Evolutionary conservation across 495 filamentous ascomycete genomes (phyloP).

Genomic region (Talaromyces proteolyticus): DNA sequence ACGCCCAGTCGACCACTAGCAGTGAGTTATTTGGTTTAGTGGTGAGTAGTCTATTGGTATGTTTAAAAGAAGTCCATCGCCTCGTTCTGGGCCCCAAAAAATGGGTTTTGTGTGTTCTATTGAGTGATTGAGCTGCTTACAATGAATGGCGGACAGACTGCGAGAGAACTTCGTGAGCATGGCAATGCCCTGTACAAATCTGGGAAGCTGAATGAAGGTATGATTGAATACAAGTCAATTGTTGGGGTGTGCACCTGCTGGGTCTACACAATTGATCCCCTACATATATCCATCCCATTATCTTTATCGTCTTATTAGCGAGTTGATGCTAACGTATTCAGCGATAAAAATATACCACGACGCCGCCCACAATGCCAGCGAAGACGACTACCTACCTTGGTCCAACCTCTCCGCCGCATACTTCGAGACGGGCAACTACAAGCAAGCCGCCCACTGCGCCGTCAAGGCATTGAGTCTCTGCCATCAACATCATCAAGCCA

Average conservation of each 20-base stretch:
- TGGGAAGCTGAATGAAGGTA: constrained; percentile 6
- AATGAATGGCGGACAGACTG: not conserved
- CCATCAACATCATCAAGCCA: not conserved
- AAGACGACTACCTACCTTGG: constrained; percentile 5
- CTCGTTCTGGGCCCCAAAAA: not conserved
- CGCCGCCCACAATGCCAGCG: not conserved
- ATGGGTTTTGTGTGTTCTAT: not conserved
- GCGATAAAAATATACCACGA: constrained; percentile 6
- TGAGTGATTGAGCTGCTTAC: not conserved
- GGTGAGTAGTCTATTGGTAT: not conserved
- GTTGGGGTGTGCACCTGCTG: not conserved
- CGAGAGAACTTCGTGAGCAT: not conserved
- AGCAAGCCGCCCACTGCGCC: not conserved
- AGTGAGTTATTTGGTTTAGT: not conserved
- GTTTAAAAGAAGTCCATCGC: not conserved
- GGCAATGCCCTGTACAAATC: constrained; percentile 6
- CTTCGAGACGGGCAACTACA: constrained; percentile 1
- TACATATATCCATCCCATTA: not conserved
- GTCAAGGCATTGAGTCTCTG: constrained; percentile 1
- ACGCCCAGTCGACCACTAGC: too few species aligned
- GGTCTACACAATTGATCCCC: not conserved
- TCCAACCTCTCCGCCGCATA: constrained; percentile 7
- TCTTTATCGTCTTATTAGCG: not conserved
- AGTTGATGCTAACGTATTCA: not conserved
- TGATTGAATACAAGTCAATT: not conserved